A percentile compares a stretch with the other conserved stretches of the same genome.
Evolutionary conservation across 495 filamentous ascomycete genomes (phyloP).

Genomic region (Penicillium odoratum): DNA sequence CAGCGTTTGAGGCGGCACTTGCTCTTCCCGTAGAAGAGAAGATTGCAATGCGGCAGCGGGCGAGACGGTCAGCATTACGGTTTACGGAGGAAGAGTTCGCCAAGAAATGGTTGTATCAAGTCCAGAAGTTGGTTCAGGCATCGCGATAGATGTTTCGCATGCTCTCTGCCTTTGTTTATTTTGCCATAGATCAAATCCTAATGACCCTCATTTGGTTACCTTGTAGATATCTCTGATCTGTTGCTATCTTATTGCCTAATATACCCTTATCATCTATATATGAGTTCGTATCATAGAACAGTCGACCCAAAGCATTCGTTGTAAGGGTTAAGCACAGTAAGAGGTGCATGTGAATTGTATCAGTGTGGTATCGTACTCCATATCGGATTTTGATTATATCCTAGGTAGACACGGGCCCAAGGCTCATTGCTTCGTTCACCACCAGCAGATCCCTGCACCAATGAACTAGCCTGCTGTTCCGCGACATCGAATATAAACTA

Average conservation of each 20-base stretch:
- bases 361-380: slow-evolving; percentile 2
- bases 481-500: too few relatives aligned
- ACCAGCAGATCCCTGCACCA: too few relatives aligned
- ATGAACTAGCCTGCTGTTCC: too few relatives aligned
- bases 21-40: slow-evolving; percentile 64
- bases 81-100: slow-evolving; percentile 90
- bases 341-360: not conserved
- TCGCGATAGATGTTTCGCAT: slow-evolving; percentile 14
- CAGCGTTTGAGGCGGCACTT: slow-evolving; percentile 73
- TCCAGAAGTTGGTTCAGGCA: slow-evolving; percentile 65
- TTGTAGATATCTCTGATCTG: slow-evolving; percentile 2
- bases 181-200: slow-evolving; percentile 5
- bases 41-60: slow-evolving; percentile 69
- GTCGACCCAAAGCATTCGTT: not conserved
- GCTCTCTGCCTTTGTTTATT: not conserved
- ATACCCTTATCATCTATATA: not conserved
- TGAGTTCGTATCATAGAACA: not conserved
- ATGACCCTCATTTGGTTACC: not conserved
- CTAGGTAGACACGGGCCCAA: too few relatives aligned
- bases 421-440: too few relatives aligned
- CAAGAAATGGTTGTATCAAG: slow-evolving; percentile 66
- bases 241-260: not conserved
- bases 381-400: too few relatives aligned
- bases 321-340: too few relatives aligned
- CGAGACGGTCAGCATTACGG: slow-evolving; percentile 69